Conservation (phyloP, 306 rosid species). For the Echinosophora koreensis region DNA sequence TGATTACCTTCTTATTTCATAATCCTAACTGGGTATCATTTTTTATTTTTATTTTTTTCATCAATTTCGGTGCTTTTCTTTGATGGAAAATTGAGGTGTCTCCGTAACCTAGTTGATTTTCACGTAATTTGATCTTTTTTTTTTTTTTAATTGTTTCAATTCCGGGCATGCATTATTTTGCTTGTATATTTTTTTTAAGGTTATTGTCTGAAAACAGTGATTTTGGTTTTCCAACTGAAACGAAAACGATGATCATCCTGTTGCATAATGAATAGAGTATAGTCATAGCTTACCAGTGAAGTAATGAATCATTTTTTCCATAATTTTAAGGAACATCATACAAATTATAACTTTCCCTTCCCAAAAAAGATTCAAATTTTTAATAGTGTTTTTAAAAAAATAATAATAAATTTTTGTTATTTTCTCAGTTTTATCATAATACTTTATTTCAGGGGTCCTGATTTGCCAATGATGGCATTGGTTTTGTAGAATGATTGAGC, state of each 20-base stretch:
- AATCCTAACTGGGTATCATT: constrained; percentile 34
- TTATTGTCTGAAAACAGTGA: constrained; percentile 31
- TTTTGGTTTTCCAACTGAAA: constrained; percentile 40
- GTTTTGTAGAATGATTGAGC: constrained; percentile 14
- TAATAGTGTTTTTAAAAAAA: too few relatives aligned
- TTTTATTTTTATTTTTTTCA: background rate
- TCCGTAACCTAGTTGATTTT: constrained; percentile 1
- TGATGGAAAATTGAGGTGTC: constrained; percentile 18
- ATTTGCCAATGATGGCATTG: too few relatives aligned
- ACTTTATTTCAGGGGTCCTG: too few relatives aligned
- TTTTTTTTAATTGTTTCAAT: constrained; percentile 1
- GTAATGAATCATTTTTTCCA: constrained; percentile 33
- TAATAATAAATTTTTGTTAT: too few relatives aligned
- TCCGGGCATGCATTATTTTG: constrained; percentile 2
- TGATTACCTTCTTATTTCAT: constrained; percentile 41
- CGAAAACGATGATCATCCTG: constrained; percentile 36
- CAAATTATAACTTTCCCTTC: constrained; percentile 25
- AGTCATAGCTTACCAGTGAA: constrained; percentile 41
- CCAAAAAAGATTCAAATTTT: constrained; percentile 18
- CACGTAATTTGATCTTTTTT: background rate
- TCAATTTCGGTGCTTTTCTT: constrained; percentile 20
- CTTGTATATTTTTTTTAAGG: constrained; percentile 23
- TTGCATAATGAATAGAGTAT: constrained; percentile 35
- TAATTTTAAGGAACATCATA: constrained; percentile 28
- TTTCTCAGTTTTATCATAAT: too few relatives aligned